Base-by-base conservation (phyloP, 2,329 filamentous ascomycete genomes). In the Magnaporthiopsis incrustans region DNA sequence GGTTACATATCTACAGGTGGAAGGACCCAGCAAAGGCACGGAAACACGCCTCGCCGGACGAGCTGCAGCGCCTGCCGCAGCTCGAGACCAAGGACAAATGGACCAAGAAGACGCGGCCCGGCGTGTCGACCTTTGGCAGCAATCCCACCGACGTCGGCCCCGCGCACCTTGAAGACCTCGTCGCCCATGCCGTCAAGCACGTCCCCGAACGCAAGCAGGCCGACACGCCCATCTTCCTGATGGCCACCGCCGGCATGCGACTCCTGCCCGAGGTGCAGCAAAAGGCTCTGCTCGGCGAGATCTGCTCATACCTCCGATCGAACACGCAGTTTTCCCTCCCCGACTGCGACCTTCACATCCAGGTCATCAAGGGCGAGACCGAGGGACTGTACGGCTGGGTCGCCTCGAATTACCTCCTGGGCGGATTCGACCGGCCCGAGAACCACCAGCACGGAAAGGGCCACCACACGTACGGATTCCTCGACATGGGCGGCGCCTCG, bases 331-430 rank as follows among this genome's bases (percentile, higher is more conserved):
- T 99, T 71, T 84, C 89, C 63, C 81, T 99, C 1, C 92, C 93
- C n/a, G 91, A 98, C 73, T 99, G 95, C 79, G 85, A 84, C 66
- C 77, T 91, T 56, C 92, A 98, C 72, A 89, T 99, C 22, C 93
- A 97, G 74, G 92, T 98, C 38, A 99, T 99, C 67, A 87, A 92
- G 0, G 95, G 95, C 58, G 93, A 97, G 75, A 98, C 95, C 0
- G 95, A 99, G 75, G 95, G 93, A 3, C 77, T 99, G 35, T 99
- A 98, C 71, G 95, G 95, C 56, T 99, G 95, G 95, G 90, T 99
- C 70, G 94, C 96, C 10, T 91, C 94, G 63, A 99, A 99, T 73
- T 99, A 99, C 72, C 78, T 99, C 35, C 82, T 99, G 1, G 94
- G 92, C 33, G 92, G 92, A 4, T 98, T 99, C 70, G 90, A 98